Evolutionary conservation across 768 basidiomycete species (phyloP).

Genomic region (Agrocybe pediades): DNA sequence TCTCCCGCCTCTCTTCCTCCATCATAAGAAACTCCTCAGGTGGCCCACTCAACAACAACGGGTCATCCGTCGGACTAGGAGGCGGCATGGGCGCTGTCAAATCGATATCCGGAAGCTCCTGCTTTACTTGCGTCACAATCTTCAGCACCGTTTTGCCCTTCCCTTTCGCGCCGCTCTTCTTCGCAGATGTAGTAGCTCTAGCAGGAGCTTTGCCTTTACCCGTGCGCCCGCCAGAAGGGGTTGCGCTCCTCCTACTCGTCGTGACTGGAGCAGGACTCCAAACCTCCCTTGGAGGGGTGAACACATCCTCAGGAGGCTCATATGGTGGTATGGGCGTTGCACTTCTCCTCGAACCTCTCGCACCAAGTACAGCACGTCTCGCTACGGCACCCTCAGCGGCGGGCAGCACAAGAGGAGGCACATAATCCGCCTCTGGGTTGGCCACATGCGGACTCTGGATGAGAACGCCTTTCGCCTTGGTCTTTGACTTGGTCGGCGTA

Average conservation of each 20-base stretch:
- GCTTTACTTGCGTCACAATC: slow-evolving; percentile 43
- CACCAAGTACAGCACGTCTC: slow-evolving; percentile 23
- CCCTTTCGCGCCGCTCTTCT: slow-evolving; percentile 13
- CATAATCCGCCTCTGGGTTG: slow-evolving; percentile 53
- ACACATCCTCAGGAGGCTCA: slow-evolving; percentile 67
- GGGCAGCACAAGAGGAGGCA: slow-evolving; percentile 29
- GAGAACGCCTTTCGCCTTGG: slow-evolving; percentile 25
- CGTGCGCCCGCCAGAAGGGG: neutral
- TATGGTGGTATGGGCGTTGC: slow-evolving; percentile 62
- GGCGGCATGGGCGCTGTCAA: slow-evolving; percentile 62
- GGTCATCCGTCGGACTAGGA: slow-evolving; percentile 76
- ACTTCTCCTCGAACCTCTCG: slow-evolving; percentile 37
- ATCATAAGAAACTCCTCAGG: slow-evolving; percentile 22
- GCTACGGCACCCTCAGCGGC: slow-evolving; percentile 11
- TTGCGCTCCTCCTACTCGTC: slow-evolving; percentile 10
- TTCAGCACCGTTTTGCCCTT: slow-evolving; percentile 10
- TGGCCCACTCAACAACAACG: slow-evolving; percentile 59
- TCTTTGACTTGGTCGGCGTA: slow-evolving; percentile 26
- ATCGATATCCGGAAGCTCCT: slow-evolving; percentile 67
- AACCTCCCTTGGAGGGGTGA: slow-evolving; percentile 71
- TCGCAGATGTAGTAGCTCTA: slow-evolving; percentile 3
- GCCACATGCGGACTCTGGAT: slow-evolving; percentile 43
- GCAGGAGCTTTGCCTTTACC: slow-evolving; percentile 14
- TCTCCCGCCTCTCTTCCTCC: slow-evolving; percentile 1
- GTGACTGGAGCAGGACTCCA: slow-evolving; percentile 37